A percentile compares a stretch with the other conserved stretches of the same genome.
These are phyloP conservation scores for Metrosideros polymorpha DNA, from an alignment of 441 rosid genomes.

Conservation along the genomic window DNA sequence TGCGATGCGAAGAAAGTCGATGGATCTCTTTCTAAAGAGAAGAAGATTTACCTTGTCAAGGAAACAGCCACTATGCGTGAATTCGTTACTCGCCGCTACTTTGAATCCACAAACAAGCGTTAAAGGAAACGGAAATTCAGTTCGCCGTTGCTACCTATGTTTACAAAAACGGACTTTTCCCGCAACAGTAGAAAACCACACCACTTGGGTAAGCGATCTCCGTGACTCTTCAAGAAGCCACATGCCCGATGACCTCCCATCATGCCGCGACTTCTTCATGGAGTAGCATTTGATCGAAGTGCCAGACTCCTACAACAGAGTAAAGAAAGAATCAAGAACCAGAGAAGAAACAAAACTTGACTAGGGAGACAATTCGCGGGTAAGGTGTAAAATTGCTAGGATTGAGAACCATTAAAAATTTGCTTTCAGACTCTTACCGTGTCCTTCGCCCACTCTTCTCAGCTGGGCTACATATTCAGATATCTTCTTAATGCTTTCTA, in stretches of 20 bases:
- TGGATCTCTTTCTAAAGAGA: not conserved
- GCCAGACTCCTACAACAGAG: slow-evolving; percentile 49
- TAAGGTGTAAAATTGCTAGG: not conserved
- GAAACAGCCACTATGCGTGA: not conserved
- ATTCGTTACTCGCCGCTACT: not conserved
- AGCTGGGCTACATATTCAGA: slow-evolving; percentile 13
- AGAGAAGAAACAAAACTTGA: not conserved
- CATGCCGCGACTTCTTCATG: slow-evolving; percentile 19
- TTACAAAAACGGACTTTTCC: not conserved
- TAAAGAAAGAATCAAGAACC: not conserved
- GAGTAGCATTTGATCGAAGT: slow-evolving; percentile 74
- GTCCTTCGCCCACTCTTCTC: slow-evolving; percentile 17
- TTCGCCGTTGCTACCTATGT: not conserved
- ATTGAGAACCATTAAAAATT: not conserved
- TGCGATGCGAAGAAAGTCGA: not conserved
- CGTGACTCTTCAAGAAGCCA: not conserved
- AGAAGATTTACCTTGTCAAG: not conserved
- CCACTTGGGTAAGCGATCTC: not conserved
- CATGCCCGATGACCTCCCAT: not conserved
- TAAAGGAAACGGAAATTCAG: not conserved
- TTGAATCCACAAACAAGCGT: not conserved
- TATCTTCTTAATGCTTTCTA: slow-evolving; percentile 12
- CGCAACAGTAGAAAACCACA: not conserved
- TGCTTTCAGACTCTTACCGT: slow-evolving; percentile 18
- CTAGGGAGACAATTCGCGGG: not conserved